Evolutionary conservation across 768 basidiomycete species (phyloP).

Genomic region (Suillus paluster): DNA sequence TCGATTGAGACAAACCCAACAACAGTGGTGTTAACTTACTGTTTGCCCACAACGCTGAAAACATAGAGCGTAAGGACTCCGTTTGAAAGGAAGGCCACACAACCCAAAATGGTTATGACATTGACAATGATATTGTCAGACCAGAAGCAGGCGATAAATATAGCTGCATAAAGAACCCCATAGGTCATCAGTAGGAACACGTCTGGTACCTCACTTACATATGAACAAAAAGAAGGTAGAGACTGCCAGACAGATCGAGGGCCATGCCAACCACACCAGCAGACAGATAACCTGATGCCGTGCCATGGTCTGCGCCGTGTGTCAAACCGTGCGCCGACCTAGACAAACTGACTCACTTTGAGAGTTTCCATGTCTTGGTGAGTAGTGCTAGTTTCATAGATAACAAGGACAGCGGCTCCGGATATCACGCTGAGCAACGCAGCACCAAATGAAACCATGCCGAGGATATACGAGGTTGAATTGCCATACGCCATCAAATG

Average conservation of each 20-base stretch:
- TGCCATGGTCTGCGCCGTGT: neutral
- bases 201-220: neutral
- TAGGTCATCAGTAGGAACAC: neutral
- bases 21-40: neutral
- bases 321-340: neutral
- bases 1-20: neutral
- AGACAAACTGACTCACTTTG: neutral
- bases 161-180: neutral
- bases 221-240: conserved; percentile 1
- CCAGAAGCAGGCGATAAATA: conserved; percentile 1
- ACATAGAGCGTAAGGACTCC: neutral
- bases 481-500: neutral
- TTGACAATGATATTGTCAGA: neutral
- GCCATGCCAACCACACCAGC: conserved; percentile 1
- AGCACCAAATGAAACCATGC: neutral
- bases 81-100: neutral
- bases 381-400: neutral
- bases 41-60: neutral
- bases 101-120: neutral
- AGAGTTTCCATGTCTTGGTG: conserved; percentile 1
- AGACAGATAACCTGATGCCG: neutral
- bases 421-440: conserved; percentile 7
- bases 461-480: neutral
- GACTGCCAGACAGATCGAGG: neutral
- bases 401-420: conserved; percentile 1